Base-by-base conservation (phyloP, 805 yeast species). In the Hanseniaspora taiwanica region DNA sequence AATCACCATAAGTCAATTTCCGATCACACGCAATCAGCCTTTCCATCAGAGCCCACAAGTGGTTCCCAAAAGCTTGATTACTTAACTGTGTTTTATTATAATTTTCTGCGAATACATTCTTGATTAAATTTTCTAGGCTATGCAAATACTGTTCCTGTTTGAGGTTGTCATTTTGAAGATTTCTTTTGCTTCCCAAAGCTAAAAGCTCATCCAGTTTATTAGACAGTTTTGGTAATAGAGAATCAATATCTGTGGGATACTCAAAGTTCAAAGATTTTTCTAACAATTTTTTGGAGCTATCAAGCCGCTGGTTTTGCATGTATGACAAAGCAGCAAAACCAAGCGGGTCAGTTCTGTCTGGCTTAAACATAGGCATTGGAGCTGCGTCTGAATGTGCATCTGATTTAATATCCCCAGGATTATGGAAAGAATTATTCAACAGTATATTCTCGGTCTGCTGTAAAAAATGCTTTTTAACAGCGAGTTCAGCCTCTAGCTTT, bases 301-400 rank as follows among this genome's bases (percentile, higher is more conserved):
- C 38, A 18, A 42, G 45, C 16, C 58, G 49, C 19, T 40, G 34
- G 6, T 40, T 25, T 14, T 48, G 35, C 23, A 49, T 46, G 13
- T 44, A 40, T 18, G 49, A 46, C 1, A 46, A 52, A 32, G 55
- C 37, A 36, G 51, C 47, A 9, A 53, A 35, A 1, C 62, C 61
- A 33, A 56, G 48, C 2, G 61, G 60, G 34, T 58, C 62, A 0
- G 61, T 50, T 40, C 57, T 48, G 31, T 54, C 60, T 6, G 58
- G 53, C n/a, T 45, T 46, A 32, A 52, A 48, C 48, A 58, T 42
- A 1, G 58, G 55, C 25, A 48, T 25, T 13, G 29, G 29, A 12
- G 48, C 19, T n/a, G n/a, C n/a, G n/a, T n/a, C n/a, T n/a, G n/a
- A n/a, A n/a, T n/a, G n/a, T n/a, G n/a, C n/a, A n/a, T n/a, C n/a